Percentiles rank a stretch among this genome's conserved stretches.
Conservation (phyloP, 2,329 filamentous ascomycete genomes). For the Botrytis fabae region DNA sequence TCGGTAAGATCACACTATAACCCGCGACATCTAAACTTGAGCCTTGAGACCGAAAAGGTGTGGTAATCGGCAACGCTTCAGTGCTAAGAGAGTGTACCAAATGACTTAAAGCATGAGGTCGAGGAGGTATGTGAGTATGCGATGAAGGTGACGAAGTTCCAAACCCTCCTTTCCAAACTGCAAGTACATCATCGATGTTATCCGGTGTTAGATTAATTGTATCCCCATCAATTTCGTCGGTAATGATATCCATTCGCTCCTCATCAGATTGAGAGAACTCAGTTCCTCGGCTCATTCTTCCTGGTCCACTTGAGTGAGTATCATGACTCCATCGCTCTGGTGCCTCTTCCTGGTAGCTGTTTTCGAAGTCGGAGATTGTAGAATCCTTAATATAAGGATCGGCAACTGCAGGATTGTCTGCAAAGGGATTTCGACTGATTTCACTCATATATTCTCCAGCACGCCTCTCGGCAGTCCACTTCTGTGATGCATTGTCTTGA, state of each 20-base stretch:
- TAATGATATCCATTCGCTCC: not conserved
- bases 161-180: constrained; percentile 2
- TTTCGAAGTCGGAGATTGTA: not conserved
- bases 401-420: not conserved
- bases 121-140: not conserved
- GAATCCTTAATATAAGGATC: not conserved
- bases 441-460: not conserved
- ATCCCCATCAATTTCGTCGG: not conserved
- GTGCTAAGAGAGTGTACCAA: not conserved
- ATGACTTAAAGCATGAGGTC: not conserved
- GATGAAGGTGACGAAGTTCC: not conserved
- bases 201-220: not conserved
- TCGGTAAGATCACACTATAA: not conserved
- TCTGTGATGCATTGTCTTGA: not conserved
- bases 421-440: not conserved
- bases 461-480: not conserved
- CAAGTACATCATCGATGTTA: constrained; percentile 6
- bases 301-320: not conserved
- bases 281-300: not conserved
- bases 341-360: not conserved
- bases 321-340: not conserved
- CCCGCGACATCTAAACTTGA: not conserved
- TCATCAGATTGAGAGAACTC: constrained; percentile 4
- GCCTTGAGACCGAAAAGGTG: not conserved
- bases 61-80: not conserved